These are phyloP conservation scores for Xylariaceae sp. DNA, from an alignment of 2,329 filamentous ascomycete species.

Conservation along the genomic window DNA sequence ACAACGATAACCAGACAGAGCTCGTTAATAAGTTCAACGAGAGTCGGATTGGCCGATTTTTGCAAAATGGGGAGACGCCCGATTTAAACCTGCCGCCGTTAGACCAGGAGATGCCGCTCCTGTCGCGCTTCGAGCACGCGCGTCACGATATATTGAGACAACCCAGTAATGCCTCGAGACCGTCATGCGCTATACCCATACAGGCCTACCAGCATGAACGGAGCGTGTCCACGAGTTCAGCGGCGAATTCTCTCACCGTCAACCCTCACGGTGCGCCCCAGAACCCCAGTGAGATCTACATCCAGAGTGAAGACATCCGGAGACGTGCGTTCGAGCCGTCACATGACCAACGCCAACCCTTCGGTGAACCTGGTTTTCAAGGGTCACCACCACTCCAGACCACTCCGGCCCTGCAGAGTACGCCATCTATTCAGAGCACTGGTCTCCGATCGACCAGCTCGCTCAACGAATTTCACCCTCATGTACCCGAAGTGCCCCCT, in stretches of 20 bases:
- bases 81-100: slow-evolving; percentile 28
- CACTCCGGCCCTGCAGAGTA: slow-evolving; percentile 13
- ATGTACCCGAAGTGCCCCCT: slow-evolving; percentile 12
- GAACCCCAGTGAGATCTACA: slow-evolving; percentile 33
- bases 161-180: slow-evolving; percentile 14
- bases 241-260: slow-evolving; percentile 17
- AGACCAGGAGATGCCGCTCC: slow-evolving; percentile 22
- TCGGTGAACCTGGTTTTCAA: slow-evolving; percentile 18
- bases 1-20: slow-evolving; percentile 33
- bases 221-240: slow-evolving; percentile 21
- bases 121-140: slow-evolving; percentile 15
- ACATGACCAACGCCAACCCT: slow-evolving; percentile 18
- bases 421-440: slow-evolving; percentile 15
- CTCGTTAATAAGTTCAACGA: slow-evolving; percentile 32
- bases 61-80: slow-evolving; percentile 30
- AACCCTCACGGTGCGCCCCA: slow-evolving; percentile 33
- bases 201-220: slow-evolving; percentile 17
- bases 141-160: slow-evolving; percentile 18
- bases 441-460: slow-evolving; percentile 24
- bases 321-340: slow-evolving; percentile 23
- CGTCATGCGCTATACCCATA: slow-evolving; percentile 14
- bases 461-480: slow-evolving; percentile 18
- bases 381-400: slow-evolving; percentile 13
- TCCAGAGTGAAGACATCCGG: slow-evolving; percentile 31
- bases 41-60: slow-evolving; percentile 30